These are phyloP conservation scores for Coniferiporia weirii DNA, from an alignment of 1,284 basidiomycete species.

Conservation along the genomic window DNA sequence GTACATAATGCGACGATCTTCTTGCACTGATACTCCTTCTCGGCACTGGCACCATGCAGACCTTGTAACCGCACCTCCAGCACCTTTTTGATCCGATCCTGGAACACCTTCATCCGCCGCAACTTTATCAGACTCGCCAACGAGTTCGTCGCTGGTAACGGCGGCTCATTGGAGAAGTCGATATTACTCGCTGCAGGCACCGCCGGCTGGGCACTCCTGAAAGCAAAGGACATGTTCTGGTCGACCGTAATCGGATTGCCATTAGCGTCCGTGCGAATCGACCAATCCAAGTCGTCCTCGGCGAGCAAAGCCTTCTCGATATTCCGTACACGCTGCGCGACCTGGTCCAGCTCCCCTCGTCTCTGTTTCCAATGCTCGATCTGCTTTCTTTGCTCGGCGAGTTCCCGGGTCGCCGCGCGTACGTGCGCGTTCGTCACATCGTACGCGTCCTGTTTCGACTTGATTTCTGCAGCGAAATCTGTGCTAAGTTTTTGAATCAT, in stretches of 20 bases:
- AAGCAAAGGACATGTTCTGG: slow-evolving; percentile 56
- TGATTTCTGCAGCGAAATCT: slow-evolving; percentile 83
- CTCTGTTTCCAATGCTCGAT: slow-evolving; percentile 69
- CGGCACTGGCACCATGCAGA: slow-evolving; percentile 75
- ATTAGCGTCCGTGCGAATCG: slow-evolving; percentile 69
- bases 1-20: slow-evolving; percentile 89
- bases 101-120: slow-evolving; percentile 76
- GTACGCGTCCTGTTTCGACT: slow-evolving; percentile 81
- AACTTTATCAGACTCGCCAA: slow-evolving; percentile 61
- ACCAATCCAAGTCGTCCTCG: slow-evolving; percentile 84
- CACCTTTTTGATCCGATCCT: slow-evolving; percentile 69
- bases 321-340: slow-evolving; percentile 73
- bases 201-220: slow-evolving; percentile 59
- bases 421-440: slow-evolving; percentile 85
- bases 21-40: slow-evolving; percentile 86
- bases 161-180: slow-evolving; percentile 62
- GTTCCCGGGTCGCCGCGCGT: slow-evolving; percentile 82
- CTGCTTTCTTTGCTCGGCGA: slow-evolving; percentile 85
- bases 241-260: slow-evolving; percentile 35
- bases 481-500: slow-evolving; percentile 76
- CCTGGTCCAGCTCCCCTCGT: slow-evolving; percentile 73
- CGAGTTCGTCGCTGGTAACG: slow-evolving; percentile 57
- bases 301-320: slow-evolving; percentile 73
- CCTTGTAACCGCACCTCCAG: slow-evolving; percentile 65
- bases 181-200: slow-evolving; percentile 49